Percentiles rank a stretch among this genome's conserved stretches.
Conservation (phyloP, 1,139 yeast species). For the Debaryomyces robertsiae region DNA sequence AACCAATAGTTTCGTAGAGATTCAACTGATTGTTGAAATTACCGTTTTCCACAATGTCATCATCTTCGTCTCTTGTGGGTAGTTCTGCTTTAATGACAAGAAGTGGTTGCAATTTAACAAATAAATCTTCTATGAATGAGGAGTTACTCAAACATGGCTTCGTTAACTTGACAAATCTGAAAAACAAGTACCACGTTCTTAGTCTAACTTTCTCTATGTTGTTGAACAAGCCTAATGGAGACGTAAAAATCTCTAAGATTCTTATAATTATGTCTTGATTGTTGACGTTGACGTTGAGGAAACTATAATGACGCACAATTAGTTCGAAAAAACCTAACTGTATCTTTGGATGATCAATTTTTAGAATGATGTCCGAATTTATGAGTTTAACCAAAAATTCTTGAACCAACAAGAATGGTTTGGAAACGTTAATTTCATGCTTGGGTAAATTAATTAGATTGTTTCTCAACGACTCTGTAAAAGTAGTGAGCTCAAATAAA, state of each 20-base stretch:
- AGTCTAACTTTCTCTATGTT: constrained; percentile 69
- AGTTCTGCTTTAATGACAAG: constrained; percentile 61
- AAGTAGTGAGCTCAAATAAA: constrained; percentile 72
- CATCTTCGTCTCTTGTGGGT: constrained; percentile 54
- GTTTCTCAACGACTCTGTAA: constrained; percentile 78
- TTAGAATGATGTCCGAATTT: constrained; percentile 52
- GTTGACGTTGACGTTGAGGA: constrained; percentile 50
- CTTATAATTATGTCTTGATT: constrained; percentile 56
- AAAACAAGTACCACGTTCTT: constrained; percentile 89
- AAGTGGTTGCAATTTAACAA: constrained; percentile 48
- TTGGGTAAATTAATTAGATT: constrained; percentile 71
- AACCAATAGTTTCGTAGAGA: constrained; percentile 79
- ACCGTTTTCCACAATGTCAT: constrained; percentile 57
- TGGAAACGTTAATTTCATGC: constrained; percentile 58
- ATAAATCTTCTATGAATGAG: constrained; percentile 37
- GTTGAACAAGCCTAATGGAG: constrained; percentile 80
- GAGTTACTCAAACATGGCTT: constrained; percentile 52
- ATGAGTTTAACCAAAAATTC: constrained; percentile 68
- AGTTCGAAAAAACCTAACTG: constrained; percentile 84
- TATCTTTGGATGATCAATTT: constrained; percentile 71
- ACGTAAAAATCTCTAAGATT: constrained; percentile 75
- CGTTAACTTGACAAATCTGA: constrained; percentile 76
- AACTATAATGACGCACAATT: constrained; percentile 74
- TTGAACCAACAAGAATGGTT: constrained; percentile 62
- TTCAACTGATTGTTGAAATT: constrained; percentile 78